Conservation (phyloP, 345 rosid species). For the Ceriops decandra region DNA sequence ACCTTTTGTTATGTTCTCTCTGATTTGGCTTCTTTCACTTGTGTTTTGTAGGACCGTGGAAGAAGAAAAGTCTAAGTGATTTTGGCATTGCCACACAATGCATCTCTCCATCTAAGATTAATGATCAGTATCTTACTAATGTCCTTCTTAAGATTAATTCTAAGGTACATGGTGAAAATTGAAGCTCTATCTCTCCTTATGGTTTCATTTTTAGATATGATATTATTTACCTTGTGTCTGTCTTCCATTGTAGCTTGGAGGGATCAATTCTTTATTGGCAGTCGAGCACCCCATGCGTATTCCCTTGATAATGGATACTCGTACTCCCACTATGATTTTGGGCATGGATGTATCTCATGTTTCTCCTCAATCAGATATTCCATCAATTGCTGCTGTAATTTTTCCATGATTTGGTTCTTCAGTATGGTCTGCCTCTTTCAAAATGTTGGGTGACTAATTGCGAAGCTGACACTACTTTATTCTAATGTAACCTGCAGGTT, state of each 20-base stretch:
- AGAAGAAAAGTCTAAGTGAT: conserved; percentile 61
- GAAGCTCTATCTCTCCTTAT: conserved; percentile 2
- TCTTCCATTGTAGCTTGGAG: conserved; percentile 64
- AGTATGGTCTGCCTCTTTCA: not conserved
- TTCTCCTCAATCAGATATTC: conserved; percentile 64
- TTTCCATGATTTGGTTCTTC: conserved; percentile 1
- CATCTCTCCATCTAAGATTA: conserved; percentile 64
- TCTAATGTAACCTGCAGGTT: conserved; percentile 46
- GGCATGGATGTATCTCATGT: conserved; percentile 99
- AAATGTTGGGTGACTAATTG: not conserved
- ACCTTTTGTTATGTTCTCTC: too few relatives aligned
- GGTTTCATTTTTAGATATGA: conserved; percentile 1
- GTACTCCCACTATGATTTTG: conserved; percentile 79
- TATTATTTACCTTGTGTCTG: conserved; percentile 8
- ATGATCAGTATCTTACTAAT: conserved; percentile 80
- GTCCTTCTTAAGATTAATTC: conserved; percentile 83
- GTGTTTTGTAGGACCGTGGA: conserved; percentile 73
- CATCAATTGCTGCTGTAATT: conserved; percentile 79
- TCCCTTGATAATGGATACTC: conserved; percentile 57
- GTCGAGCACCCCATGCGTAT: conserved; percentile 46
- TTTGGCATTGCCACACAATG: conserved; percentile 81
- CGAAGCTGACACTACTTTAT: conserved; percentile 8
- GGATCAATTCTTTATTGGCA: conserved; percentile 81
- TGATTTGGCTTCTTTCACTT: not conserved
- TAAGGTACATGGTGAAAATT: conserved; percentile 50